A percentile compares a stretch with the other conserved stretches of the same genome.
phyloP scores from a whole-genome alignment of 305 asterid genomes.

The Fraxinus greggii region DNA sequence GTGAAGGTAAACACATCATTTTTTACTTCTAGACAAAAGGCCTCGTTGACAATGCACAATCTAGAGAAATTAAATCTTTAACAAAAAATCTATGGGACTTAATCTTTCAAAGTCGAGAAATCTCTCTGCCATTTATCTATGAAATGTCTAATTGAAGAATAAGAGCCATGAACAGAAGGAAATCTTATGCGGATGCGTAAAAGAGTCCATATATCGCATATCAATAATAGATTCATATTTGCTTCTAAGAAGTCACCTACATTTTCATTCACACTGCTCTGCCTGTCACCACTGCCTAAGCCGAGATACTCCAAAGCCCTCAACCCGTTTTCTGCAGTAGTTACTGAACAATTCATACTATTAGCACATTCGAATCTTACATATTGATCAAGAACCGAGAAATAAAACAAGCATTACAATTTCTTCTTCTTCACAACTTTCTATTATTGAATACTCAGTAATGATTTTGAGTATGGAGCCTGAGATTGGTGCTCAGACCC shows the following conservation, averaged over 20 bases:
- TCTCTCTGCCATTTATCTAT: background rate
- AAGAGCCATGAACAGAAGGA: background rate
- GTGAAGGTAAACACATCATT: background rate
- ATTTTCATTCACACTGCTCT: conserved; percentile 24
- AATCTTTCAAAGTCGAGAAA: background rate
- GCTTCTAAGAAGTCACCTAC: conserved; percentile 20
- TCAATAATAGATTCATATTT: background rate
- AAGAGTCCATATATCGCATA: background rate
- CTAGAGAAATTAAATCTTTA: background rate
- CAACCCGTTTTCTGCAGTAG: conserved; percentile 62
- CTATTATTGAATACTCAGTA: background rate
- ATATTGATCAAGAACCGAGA: background rate
- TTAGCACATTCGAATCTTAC: background rate
- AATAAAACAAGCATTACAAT: background rate
- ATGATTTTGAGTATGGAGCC: background rate
- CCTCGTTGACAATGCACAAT: background rate
- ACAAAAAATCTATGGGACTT: background rate
- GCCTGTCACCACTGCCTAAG: conserved; percentile 37
- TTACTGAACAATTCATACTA: conserved; percentile 35
- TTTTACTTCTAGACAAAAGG: too few species aligned
- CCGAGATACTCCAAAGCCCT: conserved; percentile 69
- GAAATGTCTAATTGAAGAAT: background rate
- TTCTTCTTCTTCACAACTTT: background rate
- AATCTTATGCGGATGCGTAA: background rate
- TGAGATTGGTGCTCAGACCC: background rate